Evolutionary conservation across 2,329 filamentous ascomycete species (phyloP).

Genomic region (Pseudogymnoascus sp.): DNA sequence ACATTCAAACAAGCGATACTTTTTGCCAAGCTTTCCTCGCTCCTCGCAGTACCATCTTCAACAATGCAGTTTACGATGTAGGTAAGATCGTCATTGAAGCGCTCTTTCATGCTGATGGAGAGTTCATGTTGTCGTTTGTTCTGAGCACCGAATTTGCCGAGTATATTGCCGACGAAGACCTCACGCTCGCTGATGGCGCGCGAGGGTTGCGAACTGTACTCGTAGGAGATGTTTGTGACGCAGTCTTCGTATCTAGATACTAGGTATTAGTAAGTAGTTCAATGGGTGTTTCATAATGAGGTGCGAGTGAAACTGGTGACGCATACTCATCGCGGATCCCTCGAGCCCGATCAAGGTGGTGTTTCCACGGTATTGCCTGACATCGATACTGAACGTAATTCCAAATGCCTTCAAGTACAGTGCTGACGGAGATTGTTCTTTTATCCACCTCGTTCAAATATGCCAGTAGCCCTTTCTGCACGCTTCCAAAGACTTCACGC

Average conservation of each 20-base stretch:
- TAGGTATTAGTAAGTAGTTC: background rate
- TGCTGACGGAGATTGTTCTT: background rate
- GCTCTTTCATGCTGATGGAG: slow-evolving; percentile 36
- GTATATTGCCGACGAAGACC: slow-evolving; percentile 50
- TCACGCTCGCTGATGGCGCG: slow-evolving; percentile 42
- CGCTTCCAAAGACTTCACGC: slow-evolving; percentile 45
- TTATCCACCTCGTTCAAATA: background rate
- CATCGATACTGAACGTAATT: background rate
- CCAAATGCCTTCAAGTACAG: background rate
- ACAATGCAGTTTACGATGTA: slow-evolving; percentile 38
- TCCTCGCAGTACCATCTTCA: slow-evolving; percentile 30
- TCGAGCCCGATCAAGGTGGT: background rate
- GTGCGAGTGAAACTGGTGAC: background rate
- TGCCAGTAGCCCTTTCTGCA: slow-evolving; percentile 19
- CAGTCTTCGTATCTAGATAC: slow-evolving; percentile 44
- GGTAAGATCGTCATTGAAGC: slow-evolving; percentile 34
- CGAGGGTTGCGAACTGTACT: slow-evolving; percentile 34
- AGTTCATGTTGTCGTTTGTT: slow-evolving; percentile 34
- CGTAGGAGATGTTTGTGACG: slow-evolving; percentile 41
- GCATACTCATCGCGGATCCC: background rate
- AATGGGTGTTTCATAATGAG: background rate
- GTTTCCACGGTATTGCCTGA: background rate
- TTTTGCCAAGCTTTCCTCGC: slow-evolving; percentile 37
- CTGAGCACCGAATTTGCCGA: slow-evolving; percentile 39
- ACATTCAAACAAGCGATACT: slow-evolving; percentile 42